These are phyloP conservation scores for Schizochytrium sp. DNA, from an alignment of 108 stramenopile species.

Conservation along the genomic window DNA sequence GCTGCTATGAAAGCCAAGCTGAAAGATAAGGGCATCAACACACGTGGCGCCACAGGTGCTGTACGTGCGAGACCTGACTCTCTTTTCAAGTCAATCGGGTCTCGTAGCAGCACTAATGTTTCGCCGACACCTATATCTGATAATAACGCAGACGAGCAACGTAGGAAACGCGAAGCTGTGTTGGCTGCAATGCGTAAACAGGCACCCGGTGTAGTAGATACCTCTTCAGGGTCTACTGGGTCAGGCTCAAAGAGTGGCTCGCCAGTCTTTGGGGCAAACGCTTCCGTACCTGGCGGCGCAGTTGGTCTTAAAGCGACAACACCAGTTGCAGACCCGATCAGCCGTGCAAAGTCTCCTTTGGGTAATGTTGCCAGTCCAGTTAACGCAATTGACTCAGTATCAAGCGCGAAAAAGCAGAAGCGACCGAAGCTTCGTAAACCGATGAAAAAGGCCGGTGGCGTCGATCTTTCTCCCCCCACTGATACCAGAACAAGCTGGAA, in stretches of 20 bases:
- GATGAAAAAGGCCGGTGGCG: background rate
- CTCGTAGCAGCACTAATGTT: background rate
- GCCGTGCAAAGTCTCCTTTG: background rate
- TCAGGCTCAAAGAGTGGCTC: background rate
- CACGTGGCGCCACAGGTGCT: background rate
- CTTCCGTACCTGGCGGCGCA: background rate
- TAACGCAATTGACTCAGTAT: background rate
- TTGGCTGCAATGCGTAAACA: background rate
- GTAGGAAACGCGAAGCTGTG: background rate
- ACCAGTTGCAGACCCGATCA: conserved; percentile 1
- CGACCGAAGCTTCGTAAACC: conserved; percentile 52
- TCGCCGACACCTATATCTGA: background rate
- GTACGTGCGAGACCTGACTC: conserved; percentile 30
- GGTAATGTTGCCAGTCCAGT: background rate
- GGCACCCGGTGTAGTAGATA: too few relatives aligned
- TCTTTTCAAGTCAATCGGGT: background rate
- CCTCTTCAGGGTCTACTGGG: too few relatives aligned
- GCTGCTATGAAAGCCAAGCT: conserved; percentile 9
- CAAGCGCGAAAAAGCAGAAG: conserved; percentile 43
- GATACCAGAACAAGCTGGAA: conserved; percentile 47
- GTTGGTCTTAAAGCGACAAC: background rate
- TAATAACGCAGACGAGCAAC: background rate
- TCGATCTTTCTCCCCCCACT: conserved; percentile 20
- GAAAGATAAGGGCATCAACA: background rate
- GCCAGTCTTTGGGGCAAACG: background rate